Conservation (phyloP, 345 rosid genomes). For the Trapa bicornis region DNA sequence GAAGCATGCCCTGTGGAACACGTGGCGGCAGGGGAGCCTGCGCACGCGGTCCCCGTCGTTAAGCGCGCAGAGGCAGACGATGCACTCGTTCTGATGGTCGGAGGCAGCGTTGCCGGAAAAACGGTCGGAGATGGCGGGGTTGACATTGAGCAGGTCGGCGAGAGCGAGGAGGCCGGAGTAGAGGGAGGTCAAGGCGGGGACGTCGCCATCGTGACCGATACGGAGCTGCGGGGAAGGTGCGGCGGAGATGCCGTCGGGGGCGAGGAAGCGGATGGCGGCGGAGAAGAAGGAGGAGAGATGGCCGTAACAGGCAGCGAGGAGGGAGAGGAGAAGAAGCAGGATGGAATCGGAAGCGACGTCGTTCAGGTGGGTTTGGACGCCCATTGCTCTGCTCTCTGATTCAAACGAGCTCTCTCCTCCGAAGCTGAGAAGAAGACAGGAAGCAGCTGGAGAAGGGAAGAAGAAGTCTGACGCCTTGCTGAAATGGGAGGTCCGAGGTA, state of each 20-base stretch:
- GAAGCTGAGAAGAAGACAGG: too few species aligned
- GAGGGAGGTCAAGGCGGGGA: conserved; percentile 13
- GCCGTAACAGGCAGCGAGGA: conserved; percentile 44
- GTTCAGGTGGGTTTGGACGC: conserved; percentile 55
- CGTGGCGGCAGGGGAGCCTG: conserved; percentile 73
- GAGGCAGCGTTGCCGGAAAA: conserved; percentile 14
- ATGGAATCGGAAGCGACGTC: conserved; percentile 77
- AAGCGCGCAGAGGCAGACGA: conserved; percentile 49
- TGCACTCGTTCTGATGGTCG: conserved; percentile 23
- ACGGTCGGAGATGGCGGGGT: conserved; percentile 32
- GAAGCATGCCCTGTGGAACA: conserved; percentile 65
- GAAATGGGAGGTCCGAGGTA: too few species aligned
- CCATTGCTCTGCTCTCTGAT: conserved; percentile 24
- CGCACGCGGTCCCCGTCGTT: conserved; percentile 72
- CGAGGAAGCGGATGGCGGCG: conserved; percentile 14
- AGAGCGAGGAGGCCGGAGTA: conserved; percentile 44
- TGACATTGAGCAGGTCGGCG: conserved; percentile 57
- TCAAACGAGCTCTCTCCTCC: too few species aligned
- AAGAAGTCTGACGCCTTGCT: too few species aligned
- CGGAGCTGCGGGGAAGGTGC: not conserved
- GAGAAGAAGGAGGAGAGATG: conserved; percentile 38
- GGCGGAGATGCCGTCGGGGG: conserved; percentile 7
- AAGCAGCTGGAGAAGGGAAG: too few species aligned
- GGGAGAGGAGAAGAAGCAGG: conserved; percentile 46
- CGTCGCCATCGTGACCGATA: not conserved